Evolutionary conservation across 495 filamentous ascomycete species (phyloP), one percentile per base, ranked within the genome.

Genomic region (Podospora anserina): DNA sequence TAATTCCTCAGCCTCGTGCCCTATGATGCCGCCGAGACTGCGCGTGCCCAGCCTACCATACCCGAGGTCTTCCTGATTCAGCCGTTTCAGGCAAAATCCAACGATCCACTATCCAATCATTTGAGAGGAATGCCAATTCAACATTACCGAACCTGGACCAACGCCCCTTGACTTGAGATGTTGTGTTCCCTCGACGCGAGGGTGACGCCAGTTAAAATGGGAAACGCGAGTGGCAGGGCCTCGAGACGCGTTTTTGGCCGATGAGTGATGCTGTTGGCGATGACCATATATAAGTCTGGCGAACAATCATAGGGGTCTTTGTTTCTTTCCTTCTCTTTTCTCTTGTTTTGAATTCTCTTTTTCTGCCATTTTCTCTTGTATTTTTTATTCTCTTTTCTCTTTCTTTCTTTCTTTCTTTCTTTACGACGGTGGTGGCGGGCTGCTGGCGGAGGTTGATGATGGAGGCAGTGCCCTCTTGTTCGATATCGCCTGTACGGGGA

Each of bases 311-410:
- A 20, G 58, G 28, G 32, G 58, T 71, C 53, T 80, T 79, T 79
- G 75, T 78, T 79, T 79, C 75, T 79, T 80, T 79, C 78, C 77
- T 79, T 79, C 77, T 80, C 76, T 80, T 78, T 79, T 65, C 72
- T 76, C 73, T 80, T 79, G 63, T 75, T 78, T 77, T 77, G 76
- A 70, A 70, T 74, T 75, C 73, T 78, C 76, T 76, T 79, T 78
- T 77, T 67, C 70, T 67, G 70, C 72, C 58, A 65, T 74, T 75
- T 75, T 76, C 67, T 73, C 71, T 73, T 75, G 44, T 16, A 15
- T 7, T 75, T 76, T 75, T 75, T 74, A 64, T 77, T 78, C 72
- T 78, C 74, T 71, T 80, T 79, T 78, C 70, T 76, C 72, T 75
- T 73, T 74, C 72, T 76, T 79, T 78, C 76, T 76, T 80, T 80